phyloP scores from a whole-genome alignment of 129 eudicot species.

The sunflower (Helianthus annuus) region HanXRQr2.0-SUNRISE NC_035445.2:79599297-79599796 shows the following conservation, averaged over 20 bases:
- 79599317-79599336: slow-evolving; percentile 40
- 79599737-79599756: no score
- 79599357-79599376: slow-evolving; percentile 58
- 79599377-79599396: slow-evolving; percentile 38
- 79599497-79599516: slow-evolving; percentile 12
- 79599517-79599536: slow-evolving; percentile 21
- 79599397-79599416: slow-evolving; percentile 9
- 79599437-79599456: slow-evolving; percentile 32
- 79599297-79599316: slow-evolving; percentile 77
- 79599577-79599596: no score
- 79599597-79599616: no score
- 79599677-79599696: no score
- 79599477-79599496: neutral
- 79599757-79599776: no score
- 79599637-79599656: no score
- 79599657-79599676: no score
- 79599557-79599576: neutral
- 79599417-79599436: slow-evolving; percentile 7
- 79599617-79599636: no score
- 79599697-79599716: no score
- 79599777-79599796: no score
- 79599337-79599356: slow-evolving; percentile 26
- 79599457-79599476: slow-evolving; percentile 26
- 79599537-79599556: slow-evolving; percentile 15
- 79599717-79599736: no score